Base-by-base conservation (phyloP, 768 basidiomycete species). In the Phlegmacium glaucopus region DNA sequence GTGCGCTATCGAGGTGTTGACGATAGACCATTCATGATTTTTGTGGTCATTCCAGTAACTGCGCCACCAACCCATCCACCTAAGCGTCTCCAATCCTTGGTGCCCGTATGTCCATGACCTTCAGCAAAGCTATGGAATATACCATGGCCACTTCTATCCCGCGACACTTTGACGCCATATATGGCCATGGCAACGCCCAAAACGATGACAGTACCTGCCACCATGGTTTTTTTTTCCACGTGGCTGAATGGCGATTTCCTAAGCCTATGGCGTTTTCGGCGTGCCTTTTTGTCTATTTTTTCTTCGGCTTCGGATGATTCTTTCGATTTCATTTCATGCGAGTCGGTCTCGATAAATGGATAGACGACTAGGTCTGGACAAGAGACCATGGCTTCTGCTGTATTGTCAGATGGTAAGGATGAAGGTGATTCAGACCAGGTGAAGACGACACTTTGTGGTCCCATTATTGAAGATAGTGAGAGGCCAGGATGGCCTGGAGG, bases 361-460 rank as follows among this genome's bases (percentile, higher is more conserved):
- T 77, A 76, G 16, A 87, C 83, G 35, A 87, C 66, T 37, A 80
- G 69, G 37, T 77, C 77, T 1, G 80, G 78, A 17, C 68, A 64
- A 4, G 62, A 59, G 15, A 85, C 80, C 73, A 85, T 80, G 7
- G 66, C 61, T 63, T 87, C 86, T 4, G 84, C 85, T 39, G 72
- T 75, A 43, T 74, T 68, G 53, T 83, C 82, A 7, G 63, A 55
- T 1, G 77, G 79, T 36, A 79, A 62, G n/a, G 65, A 62, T 1
- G 62, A 42, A 3, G 61, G 55, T 22, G 66, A 61, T 54, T 82
- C 77, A 13, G 75, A 78, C 88, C 88, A 92, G 8, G 90, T 90
- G 61, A 75, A 79, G 42, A 89, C 69, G 30, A 79, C 85, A 57
- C 87, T 90, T 56, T 86, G 82, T 1, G 85, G 87, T 8, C 90